Base-by-base conservation (phyloP, 768 basidiomycete species). In the Psilocybe cyanescens region DNA sequence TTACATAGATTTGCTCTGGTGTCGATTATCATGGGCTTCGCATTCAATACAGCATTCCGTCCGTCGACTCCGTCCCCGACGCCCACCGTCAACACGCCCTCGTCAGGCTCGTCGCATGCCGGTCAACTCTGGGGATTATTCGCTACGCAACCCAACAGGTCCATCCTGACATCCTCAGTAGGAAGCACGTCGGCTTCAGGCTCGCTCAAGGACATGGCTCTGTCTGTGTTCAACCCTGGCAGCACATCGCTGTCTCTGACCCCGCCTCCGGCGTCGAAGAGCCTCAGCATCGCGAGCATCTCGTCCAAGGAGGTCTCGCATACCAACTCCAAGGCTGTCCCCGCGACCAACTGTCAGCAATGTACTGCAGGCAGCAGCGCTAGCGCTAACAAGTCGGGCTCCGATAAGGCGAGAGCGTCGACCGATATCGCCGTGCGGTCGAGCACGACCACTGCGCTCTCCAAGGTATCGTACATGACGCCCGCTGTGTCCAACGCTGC, bases 21-120 rank as follows among this genome's bases (percentile, higher is more conserved):
- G 64, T 89, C 89, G 41, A 77, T 92, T 41, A 79, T 91, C n/a
- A 76, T 90, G 79, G 88, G 73, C 35, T 85, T 84, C 46, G 76
- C 86, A 9, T 78, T 84, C 70, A 86, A 85, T 63, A 79, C 81
- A 8, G 69, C 78, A 5, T 79, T 85, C 71, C 79, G 76, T 17
- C 65, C 76, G 3, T 66, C 75, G 6, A 65, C 76, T 8, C 73
- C 79, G 41, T 69, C 68, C 11, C 75, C 77, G 31, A 76, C 76
- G 3, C 74, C 75, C 41, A 75, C 71, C 7, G 69, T 72, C 29
- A 71, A 71, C 33, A 66, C 74, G 17, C 57, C 64, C 14, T 60
- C 68, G 14, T 55, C 70, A 16, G 67, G 60, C 61, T 64, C 60
- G 9, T 51, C 50, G 41, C 41, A 44, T 44, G 41, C 14, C 50